Evolutionary conservation across 2,329 filamentous ascomycete genomes (phyloP).

Genomic region (Pyricularia pennisetigena): DNA sequence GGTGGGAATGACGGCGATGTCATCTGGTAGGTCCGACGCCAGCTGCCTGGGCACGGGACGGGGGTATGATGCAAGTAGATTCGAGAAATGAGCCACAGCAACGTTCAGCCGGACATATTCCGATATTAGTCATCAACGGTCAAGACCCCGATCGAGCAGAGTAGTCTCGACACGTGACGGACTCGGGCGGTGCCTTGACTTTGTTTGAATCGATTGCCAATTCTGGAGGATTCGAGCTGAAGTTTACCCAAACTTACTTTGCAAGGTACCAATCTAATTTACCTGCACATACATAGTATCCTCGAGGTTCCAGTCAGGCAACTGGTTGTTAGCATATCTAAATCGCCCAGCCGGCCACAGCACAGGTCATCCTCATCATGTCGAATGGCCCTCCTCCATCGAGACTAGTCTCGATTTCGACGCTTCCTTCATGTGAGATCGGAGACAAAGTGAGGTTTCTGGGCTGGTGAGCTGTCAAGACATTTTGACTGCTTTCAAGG

Average conservation of each 20-base stretch:
- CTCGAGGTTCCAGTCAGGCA: too few species aligned
- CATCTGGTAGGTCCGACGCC: slow-evolving; percentile 1
- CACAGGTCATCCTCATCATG: slow-evolving; percentile 22
- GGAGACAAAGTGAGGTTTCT: slow-evolving; percentile 84
- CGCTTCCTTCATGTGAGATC: slow-evolving; percentile 38
- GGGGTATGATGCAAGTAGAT: slow-evolving; percentile 1
- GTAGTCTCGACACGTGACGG: not conserved
- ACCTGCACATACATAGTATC: too few species aligned
- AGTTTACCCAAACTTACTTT: not conserved
- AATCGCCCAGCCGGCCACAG: not conserved
- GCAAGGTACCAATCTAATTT: too few species aligned
- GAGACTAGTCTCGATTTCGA: slow-evolving; percentile 53
- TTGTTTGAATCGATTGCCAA: not conserved
- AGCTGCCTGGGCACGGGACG: not conserved
- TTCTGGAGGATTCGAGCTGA: not conserved
- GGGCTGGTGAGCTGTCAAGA: slow-evolving; percentile 59
- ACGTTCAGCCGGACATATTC: not conserved
- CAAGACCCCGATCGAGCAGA: not conserved
- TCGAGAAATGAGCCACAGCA: not conserved
- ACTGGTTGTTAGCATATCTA: not conserved
- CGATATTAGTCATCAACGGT: not conserved
- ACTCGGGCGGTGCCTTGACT: not conserved
- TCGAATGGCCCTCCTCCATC: slow-evolving; percentile 54
- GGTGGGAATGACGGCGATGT: not conserved
- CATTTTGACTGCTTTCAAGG: not conserved